These are phyloP conservation scores for Phytopythium vexans DNA, from an alignment of 352 stramenopile genomes.

Conservation along the genomic window DNA sequence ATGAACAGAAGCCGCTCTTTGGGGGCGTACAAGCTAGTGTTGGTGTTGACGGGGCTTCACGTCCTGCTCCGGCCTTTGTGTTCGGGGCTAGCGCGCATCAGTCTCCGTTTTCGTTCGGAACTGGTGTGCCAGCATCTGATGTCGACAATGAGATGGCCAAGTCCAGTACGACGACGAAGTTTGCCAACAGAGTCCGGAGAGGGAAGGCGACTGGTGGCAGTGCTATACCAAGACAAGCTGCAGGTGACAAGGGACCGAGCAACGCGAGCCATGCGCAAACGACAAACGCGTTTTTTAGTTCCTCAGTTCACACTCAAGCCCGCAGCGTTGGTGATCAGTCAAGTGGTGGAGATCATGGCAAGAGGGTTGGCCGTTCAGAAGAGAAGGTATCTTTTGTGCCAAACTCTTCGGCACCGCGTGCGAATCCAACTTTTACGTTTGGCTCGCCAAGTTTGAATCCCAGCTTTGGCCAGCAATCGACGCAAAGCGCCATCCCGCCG, in stretches of 20 bases:
- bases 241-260: no score
- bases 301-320: no score
- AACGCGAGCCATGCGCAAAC: no score
- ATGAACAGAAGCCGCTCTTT: no score
- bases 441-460: constrained; percentile 1
- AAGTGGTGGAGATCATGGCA: background rate
- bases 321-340: no score
- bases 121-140: background rate
- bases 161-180: no score
- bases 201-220: no score
- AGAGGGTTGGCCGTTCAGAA: background rate
- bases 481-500: background rate
- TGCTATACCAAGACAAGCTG: no score
- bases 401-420: background rate
- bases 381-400: no score
- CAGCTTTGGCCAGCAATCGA: background rate
- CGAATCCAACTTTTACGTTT: constrained; percentile 18
- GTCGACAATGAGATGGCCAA: no score
- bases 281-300: no score
- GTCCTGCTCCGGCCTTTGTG: background rate
- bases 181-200: no score
- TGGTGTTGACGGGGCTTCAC: background rate
- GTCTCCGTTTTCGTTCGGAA: background rate
- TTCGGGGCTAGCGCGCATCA: background rate
- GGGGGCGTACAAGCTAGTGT: background rate